Conservation (phyloP, 768 basidiomycete genomes). For the Mycena polygramma region DNA sequence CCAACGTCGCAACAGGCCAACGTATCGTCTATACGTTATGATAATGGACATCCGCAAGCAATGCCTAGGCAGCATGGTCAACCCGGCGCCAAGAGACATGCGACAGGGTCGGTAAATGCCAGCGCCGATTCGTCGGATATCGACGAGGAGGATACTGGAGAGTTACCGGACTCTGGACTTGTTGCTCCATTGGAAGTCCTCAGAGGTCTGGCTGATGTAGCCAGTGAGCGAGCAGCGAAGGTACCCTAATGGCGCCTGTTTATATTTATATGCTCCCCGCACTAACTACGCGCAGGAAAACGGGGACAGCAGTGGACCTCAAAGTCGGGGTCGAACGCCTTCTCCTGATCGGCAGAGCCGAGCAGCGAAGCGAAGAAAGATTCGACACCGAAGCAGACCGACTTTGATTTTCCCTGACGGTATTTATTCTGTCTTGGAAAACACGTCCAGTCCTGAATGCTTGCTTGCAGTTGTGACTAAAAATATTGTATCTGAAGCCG, state of each 20-base stretch:
- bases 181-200: constrained; percentile 92
- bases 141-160: constrained; percentile 87
- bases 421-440: constrained; percentile 45
- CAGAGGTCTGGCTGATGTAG: constrained; percentile 84
- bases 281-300: constrained; percentile 66
- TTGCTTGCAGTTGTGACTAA: constrained; percentile 80
- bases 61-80: constrained; percentile 48
- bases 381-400: constrained; percentile 70
- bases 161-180: constrained; percentile 83
- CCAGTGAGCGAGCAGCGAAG: constrained; percentile 83
- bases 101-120: constrained; percentile 73
- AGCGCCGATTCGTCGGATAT: constrained; percentile 87
- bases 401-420: constrained; percentile 84
- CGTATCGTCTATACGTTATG: constrained; percentile 73
- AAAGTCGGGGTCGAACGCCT: constrained; percentile 79
- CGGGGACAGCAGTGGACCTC: constrained; percentile 81
- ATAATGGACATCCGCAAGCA: constrained; percentile 52
- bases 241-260: constrained; percentile 51
- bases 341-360: constrained; percentile 78
- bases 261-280: constrained; percentile 26
- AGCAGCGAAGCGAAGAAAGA: constrained; percentile 80
- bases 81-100: constrained; percentile 66
- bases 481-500: constrained; percentile 81
- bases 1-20: constrained; percentile 59
- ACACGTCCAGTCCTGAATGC: constrained; percentile 21